These are phyloP conservation scores for Diacronema lutheri DNA, from an alignment of 78 protist species.

Conservation along the genomic window DNA sequence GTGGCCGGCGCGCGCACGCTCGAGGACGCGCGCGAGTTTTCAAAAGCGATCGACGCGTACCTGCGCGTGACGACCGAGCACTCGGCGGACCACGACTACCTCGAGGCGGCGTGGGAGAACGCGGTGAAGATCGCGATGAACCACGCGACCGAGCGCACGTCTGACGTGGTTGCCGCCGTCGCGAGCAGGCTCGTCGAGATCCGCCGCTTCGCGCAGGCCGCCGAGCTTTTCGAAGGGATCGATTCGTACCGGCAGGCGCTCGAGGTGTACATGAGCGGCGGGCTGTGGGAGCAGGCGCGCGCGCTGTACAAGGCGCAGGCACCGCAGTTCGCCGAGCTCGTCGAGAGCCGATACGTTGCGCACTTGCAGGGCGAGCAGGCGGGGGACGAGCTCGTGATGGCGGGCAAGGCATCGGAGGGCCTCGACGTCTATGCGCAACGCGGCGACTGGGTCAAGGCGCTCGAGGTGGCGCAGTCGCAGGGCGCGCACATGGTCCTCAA, in stretches of 20 bases:
- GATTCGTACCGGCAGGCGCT: conserved; percentile 55
- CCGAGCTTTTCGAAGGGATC: conserved; percentile 41
- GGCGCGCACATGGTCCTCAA: conserved; percentile 26
- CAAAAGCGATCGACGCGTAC: conserved; percentile 64
- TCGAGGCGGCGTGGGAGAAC: conserved; percentile 56
- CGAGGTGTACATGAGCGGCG: conserved; percentile 49
- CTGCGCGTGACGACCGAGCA: conserved; percentile 8
- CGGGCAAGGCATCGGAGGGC: conserved; percentile 8
- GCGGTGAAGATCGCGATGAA: conserved; percentile 58
- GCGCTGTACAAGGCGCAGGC: background rate
- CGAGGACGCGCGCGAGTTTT: conserved; percentile 48
- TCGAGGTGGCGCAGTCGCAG: conserved; percentile 20
- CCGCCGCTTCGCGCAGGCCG: conserved; percentile 41
- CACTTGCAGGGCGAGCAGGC: background rate
- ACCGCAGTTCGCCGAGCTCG: background rate
- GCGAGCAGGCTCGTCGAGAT: conserved; percentile 11
- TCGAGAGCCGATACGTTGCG: background rate
- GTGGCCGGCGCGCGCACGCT: conserved; percentile 8
- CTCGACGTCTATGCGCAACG: conserved; percentile 34
- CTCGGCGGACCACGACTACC: background rate
- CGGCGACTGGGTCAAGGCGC: conserved; percentile 57
- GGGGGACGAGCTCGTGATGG: background rate
- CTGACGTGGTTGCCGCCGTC: conserved; percentile 12
- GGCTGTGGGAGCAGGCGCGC: conserved; percentile 54
- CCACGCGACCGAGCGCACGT: conserved; percentile 37